These are phyloP conservation scores for Boletus rubroflammeus DNA, from an alignment of 768 basidiomycete genomes.

Conservation along the genomic window DNA sequence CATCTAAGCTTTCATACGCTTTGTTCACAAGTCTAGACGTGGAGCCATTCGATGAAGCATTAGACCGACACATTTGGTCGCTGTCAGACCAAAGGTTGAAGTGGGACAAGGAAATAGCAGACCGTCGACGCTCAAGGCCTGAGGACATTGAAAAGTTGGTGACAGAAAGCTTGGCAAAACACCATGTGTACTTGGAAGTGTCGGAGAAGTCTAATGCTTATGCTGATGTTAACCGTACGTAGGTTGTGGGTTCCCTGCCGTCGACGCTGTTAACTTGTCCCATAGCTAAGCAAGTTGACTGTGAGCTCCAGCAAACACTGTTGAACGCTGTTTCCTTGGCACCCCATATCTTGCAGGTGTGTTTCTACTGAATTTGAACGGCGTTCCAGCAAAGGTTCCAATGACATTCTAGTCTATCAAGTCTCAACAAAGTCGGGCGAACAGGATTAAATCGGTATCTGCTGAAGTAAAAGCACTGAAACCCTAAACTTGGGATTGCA, in stretches of 20 bases:
- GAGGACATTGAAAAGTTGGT: conserved; percentile 45
- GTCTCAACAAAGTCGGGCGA: conserved; percentile 49
- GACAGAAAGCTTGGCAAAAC: conserved; percentile 36
- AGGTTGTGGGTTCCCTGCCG: neutral
- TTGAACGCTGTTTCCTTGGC: conserved; percentile 38
- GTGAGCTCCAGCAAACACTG: conserved; percentile 25
- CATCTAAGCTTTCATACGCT: neutral
- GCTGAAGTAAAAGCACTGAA: conserved; percentile 51
- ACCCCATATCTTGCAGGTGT: conserved; percentile 52
- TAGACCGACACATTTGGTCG: conserved; percentile 81
- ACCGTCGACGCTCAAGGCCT: conserved; percentile 62
- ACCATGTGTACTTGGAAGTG: conserved; percentile 28
- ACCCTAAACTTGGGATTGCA: conserved; percentile 28
- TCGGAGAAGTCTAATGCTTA: conserved; percentile 6
- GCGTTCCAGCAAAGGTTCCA: neutral
- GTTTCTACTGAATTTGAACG: conserved; percentile 4
- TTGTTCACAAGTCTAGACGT: conserved; percentile 42
- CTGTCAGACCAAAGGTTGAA: conserved; percentile 69
- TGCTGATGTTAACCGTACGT: conserved; percentile 16
- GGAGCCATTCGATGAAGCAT: conserved; percentile 82
- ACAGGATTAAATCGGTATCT: conserved; percentile 42
- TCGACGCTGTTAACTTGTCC: conserved; percentile 1
- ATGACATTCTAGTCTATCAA: conserved; percentile 39
- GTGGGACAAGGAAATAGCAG: conserved; percentile 71
- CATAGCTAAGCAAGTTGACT: conserved; percentile 21